Evolutionary conservation across 768 basidiomycete species (phyloP).

Genomic region (Fistulinella prunicolor): DNA sequence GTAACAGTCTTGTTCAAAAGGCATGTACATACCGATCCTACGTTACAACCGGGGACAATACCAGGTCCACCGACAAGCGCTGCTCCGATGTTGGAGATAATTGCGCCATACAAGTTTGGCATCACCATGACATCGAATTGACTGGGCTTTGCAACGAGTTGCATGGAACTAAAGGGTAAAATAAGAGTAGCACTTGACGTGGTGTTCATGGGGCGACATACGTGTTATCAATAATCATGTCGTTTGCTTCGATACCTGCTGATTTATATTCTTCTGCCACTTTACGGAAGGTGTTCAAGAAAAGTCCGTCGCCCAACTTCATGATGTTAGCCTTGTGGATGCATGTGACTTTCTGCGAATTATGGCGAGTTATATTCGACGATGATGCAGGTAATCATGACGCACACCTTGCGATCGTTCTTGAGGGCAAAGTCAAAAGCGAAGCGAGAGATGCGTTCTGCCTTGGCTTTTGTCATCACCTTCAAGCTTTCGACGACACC

Average conservation of each 20-base stretch:
- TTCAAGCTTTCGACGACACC: constrained; percentile 99
- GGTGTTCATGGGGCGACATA: constrained; percentile 34
- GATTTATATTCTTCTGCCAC: constrained; percentile 96
- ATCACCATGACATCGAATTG: constrained; percentile 99
- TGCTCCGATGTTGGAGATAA: constrained; percentile 97
- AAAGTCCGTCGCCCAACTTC: constrained; percentile 99
- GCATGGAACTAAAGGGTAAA: constrained; percentile 76
- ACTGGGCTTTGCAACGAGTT: constrained; percentile 90
- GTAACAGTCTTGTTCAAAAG: not conserved
- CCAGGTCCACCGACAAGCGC: constrained; percentile 98
- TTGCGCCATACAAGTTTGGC: constrained; percentile 96
- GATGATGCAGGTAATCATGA: not conserved
- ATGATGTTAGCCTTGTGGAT: constrained; percentile 99
- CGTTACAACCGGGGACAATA: constrained; percentile 96
- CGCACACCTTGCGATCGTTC: constrained; percentile 89
- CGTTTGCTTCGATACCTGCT: constrained; percentile 87
- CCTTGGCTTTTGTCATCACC: constrained; percentile 92
- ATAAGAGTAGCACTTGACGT: not conserved
- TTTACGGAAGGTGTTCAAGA: constrained; percentile 96
- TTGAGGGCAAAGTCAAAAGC: constrained; percentile 99
- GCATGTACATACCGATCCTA: constrained; percentile 68
- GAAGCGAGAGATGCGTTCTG: constrained; percentile 94
- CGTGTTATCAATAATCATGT: constrained; percentile 99
- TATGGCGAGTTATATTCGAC: not conserved
- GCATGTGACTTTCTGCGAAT: constrained; percentile 90